Conservation (phyloP, 768 basidiomycete genomes). For the Lactifluus pinguis region DNA sequence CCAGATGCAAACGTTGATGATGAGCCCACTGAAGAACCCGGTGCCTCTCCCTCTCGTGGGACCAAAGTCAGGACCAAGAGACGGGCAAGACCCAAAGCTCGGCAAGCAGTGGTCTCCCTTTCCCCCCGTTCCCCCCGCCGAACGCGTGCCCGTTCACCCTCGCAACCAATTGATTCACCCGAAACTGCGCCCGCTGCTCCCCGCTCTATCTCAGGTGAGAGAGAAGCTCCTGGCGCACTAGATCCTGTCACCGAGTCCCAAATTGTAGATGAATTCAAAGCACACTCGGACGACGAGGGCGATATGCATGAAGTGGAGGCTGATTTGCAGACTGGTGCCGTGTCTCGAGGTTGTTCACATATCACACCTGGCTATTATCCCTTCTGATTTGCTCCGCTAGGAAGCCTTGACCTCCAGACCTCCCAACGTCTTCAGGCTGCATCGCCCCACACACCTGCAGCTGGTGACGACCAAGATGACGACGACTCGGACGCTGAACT, state of each 20-base stretch:
- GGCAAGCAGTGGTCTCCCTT: background rate
- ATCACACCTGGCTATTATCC: background rate
- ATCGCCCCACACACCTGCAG: background rate
- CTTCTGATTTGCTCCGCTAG: background rate
- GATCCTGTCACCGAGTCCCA: background rate
- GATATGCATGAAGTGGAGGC: slow-evolving; percentile 12
- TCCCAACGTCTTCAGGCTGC: background rate
- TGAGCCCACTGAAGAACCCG: background rate
- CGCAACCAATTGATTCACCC: background rate
- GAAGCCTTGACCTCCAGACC: background rate
- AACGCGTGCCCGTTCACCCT: background rate
- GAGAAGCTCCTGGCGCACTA: background rate
- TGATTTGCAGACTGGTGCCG: background rate
- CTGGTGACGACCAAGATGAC: background rate
- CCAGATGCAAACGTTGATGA: background rate
- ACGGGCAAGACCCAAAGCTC: background rate
- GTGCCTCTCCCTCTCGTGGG: background rate
- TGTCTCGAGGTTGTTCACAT: background rate
- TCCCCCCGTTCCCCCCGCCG: background rate
- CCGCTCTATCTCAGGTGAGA: background rate
- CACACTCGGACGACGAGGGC: slow-evolving; percentile 1
- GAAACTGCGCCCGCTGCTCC: background rate
- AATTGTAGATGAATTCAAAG: slow-evolving; percentile 1
- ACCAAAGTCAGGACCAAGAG: background rate
- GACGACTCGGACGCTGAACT: background rate